Evolutionary conservation across 495 filamentous ascomycete genomes (phyloP), one percentile per base, ranked within the genome.

Genomic region (Penicillium taxi): DNA sequence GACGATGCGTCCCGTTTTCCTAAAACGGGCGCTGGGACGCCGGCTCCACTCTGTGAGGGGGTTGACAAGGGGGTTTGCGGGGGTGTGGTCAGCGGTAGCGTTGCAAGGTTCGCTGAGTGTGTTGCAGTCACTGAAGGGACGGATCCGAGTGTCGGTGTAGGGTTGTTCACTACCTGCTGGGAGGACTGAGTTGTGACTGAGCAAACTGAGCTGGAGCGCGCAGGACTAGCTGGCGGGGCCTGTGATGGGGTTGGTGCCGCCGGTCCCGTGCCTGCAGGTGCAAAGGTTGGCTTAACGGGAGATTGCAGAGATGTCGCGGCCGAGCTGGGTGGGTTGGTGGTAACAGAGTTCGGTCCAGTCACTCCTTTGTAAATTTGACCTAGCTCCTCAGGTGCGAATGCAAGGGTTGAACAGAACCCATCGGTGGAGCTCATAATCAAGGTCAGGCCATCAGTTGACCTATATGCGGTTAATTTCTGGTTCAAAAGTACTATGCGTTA

Each of bases 381-480:
- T 5, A 99, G 66, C 53, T 99, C 93, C 13, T 84, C 85, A 4
- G 82, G 68, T 5, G 74, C 56, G 55, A 99, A 99, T 0, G 86
- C 77, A 15, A 99, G 68, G 0, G 84, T 80, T 0, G 93, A 99
- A 53, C 93, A 96, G 63, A 96, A 99, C 1, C 93, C 93, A 53
- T 99, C 93, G 0, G 93, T 95, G 1, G 93, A 96, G 36, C 85
- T 89, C 74, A 99, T 96, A 23, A 96, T 70, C 16, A 99, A 64
- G 1, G 89, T 96, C 29, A 82, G 69, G 2, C 93, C 93, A 58
- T 99, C 93, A 45, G 72, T 82, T 1, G 93, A 93, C 89, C 89
- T 96, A 44, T n/a, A 18, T 6, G 17, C n/a, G 7, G 39, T 57
- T 52, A 46, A 42, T 11, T 32, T 24, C 23, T 12, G 20, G n/a